Base-by-base conservation (phyloP, 768 basidiomycete species). In the Wakefieldia striispora region DNA sequence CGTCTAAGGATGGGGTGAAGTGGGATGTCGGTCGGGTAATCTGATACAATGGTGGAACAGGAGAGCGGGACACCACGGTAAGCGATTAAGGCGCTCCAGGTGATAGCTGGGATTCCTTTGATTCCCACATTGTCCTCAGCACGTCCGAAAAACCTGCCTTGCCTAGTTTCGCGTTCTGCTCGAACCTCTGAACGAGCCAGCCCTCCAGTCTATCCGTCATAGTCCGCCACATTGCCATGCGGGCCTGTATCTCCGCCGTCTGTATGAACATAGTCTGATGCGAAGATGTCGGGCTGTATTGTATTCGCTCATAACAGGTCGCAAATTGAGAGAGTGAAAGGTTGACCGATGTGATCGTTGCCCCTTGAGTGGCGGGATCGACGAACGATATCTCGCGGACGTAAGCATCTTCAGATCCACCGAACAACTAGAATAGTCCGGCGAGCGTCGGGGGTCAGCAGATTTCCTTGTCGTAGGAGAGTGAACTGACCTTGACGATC, bases 241-340 rank as follows among this genome's bases (percentile, higher is more conserved):
- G 82, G 3, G 90, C 81, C 65, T 92, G 88, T 47, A 97, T 83
- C 70, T 94, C 87, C 2, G 95, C 95, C n/a, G 92, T 91, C 68
- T 97, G 95, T 5, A 74, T 67, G 66, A 97, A 97, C 24, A 75
- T 61, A 9, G 93, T 97, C 40, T 80, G 76, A 41, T 76, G 71
- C 20, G 73, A 61, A 1, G 80, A 77, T n/a, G 77, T 70, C 1
- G 94, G 95, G 1, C 77, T 75, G 65, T 97, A 97, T 48, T 81
- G 83, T 70, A 97, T 94, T 58, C 82, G 83, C 70, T 97, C 95
- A 58, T 89, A 83, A 65, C 91, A 95, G 34, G 87, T 91, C 54
- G 91, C 88, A 60, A 95, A 94, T 71, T 95, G 91, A n/a, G 92
- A 93, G 24, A 97, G 73, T 12, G 90, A 91, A 43, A 97, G 85